phyloP scores from a whole-genome alignment of 2,329 filamentous ascomycete genomes.

The Teratosphaeria viscida region DNA sequence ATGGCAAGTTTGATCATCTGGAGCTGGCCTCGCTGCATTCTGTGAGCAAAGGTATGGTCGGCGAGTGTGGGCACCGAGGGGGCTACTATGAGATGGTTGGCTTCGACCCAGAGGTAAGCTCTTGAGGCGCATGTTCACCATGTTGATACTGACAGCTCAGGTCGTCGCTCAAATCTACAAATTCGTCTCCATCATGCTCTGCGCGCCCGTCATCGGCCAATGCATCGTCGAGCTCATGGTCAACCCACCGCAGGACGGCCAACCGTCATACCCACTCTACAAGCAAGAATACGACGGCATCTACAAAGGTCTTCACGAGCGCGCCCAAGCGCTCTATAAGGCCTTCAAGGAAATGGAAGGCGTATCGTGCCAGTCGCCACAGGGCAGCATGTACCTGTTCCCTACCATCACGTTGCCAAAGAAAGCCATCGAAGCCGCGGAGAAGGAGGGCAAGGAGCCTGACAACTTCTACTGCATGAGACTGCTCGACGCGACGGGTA shows the following conservation, averaged over 20 bases:
- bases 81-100: slow-evolving; percentile 95
- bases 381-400: slow-evolving; percentile 99
- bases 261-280: slow-evolving; percentile 77
- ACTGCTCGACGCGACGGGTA: slow-evolving; percentile 83
- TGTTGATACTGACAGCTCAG: slow-evolving; percentile 29
- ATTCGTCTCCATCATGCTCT: slow-evolving; percentile 94
- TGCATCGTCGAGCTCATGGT: slow-evolving; percentile 97
- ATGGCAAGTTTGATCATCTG: slow-evolving; percentile 69
- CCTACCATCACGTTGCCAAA: slow-evolving; percentile 73
- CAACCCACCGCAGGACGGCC: slow-evolving; percentile 76
- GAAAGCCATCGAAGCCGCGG: slow-evolving; percentile 67
- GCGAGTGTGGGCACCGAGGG: slow-evolving; percentile 94
- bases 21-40: slow-evolving; percentile 90
- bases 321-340: slow-evolving; percentile 76
- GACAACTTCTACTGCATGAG: slow-evolving; percentile 94
- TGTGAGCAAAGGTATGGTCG: slow-evolving; percentile 96
- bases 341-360: slow-evolving; percentile 94
- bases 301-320: slow-evolving; percentile 63
- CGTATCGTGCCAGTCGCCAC: slow-evolving; percentile 77
- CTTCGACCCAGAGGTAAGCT: slow-evolving; percentile 50
- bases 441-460: slow-evolving; percentile 58
- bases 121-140: slow-evolving; percentile 8
- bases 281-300: slow-evolving; percentile 75
- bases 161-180: slow-evolving; percentile 96
- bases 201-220: slow-evolving; percentile 88